Percentiles rank a stretch among this genome's conserved stretches.
phyloP scores from a whole-genome alignment of 2,329 filamentous ascomycete genomes.

The Aspergillus sp. region DNA sequence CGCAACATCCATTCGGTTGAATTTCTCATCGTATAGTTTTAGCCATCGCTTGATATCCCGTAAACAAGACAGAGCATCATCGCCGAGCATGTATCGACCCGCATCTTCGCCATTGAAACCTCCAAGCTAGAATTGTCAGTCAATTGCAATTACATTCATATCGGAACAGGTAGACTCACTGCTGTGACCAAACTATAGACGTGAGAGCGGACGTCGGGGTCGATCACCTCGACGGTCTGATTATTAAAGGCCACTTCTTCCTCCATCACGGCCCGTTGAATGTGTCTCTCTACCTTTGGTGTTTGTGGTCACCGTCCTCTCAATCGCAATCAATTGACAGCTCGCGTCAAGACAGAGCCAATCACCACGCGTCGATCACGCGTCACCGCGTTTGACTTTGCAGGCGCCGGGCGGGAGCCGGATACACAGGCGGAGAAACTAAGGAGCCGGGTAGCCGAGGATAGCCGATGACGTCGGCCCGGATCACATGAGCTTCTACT shows the following conservation, averaged over 20 bases:
- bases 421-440: slow-evolving; percentile 12
- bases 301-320: slow-evolving; percentile 5
- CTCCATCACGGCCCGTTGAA: slow-evolving; percentile 36
- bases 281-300: slow-evolving; percentile 4
- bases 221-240: slow-evolving; percentile 62
- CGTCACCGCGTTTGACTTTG: slow-evolving; percentile 26
- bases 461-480: slow-evolving; percentile 32
- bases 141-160: slow-evolving; percentile 12
- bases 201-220: slow-evolving; percentile 89
- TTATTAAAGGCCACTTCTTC: slow-evolving; percentile 38
- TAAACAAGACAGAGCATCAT: slow-evolving; percentile 87
- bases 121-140: slow-evolving; percentile 63
- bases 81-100: slow-evolving; percentile 82
- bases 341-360: slow-evolving; percentile 13
- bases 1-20: slow-evolving; percentile 91
- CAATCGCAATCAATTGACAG: neutral
- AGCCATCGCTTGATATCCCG: slow-evolving; percentile 96
- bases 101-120: slow-evolving; percentile 77
- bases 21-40: slow-evolving; percentile 88
- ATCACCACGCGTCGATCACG: slow-evolving; percentile 28
- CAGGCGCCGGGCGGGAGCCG: neutral
- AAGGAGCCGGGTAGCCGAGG: slow-evolving; percentile 23
- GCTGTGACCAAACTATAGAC: slow-evolving; percentile 92
- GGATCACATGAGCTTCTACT: slow-evolving; percentile 17
- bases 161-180: slow-evolving; percentile 55